A percentile compares a stretch with the other conserved stretches of the same genome.
phyloP scores from a whole-genome alignment of 371 early-diverging fungal genomes.

The Mucor indicus region DNA sequence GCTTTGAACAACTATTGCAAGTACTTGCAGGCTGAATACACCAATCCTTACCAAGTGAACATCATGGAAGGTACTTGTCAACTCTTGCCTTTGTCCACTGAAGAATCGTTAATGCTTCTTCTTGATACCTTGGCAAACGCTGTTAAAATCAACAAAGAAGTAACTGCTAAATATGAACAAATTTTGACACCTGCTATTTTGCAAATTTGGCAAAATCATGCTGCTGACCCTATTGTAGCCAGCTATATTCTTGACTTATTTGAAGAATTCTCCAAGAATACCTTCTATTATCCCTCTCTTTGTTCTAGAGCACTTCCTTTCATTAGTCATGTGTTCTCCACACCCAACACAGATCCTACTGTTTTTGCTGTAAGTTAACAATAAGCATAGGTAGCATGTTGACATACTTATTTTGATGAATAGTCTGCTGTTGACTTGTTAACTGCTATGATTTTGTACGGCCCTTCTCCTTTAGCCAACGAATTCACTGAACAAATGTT shows the following conservation, averaged over 20 bases:
- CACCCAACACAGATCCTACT: constrained; percentile 41
- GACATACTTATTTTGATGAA: not conserved
- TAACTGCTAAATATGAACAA: constrained; percentile 70
- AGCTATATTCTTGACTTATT: constrained; percentile 78
- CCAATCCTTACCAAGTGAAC: constrained; percentile 59
- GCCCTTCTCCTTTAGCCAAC: constrained; percentile 70
- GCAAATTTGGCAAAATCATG: constrained; percentile 74
- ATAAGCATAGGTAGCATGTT: not conserved
- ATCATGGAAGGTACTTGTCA: constrained; percentile 71
- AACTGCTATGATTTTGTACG: constrained; percentile 58
- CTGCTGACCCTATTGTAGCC: constrained; percentile 63
- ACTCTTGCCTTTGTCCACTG: constrained; percentile 65
- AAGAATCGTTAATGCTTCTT: constrained; percentile 77
- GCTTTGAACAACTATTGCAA: constrained; percentile 74
- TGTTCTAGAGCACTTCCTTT: constrained; percentile 70
- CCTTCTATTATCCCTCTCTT: constrained; percentile 57
- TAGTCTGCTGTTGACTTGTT: constrained; percentile 76
- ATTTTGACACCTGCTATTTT: constrained; percentile 72
- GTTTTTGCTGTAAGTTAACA: constrained; percentile 49
- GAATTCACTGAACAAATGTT: constrained; percentile 76
- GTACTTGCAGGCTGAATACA: constrained; percentile 52
- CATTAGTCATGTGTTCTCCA: constrained; percentile 56
- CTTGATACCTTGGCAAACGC: constrained; percentile 75
- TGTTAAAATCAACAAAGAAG: constrained; percentile 70
- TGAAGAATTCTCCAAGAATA: constrained; percentile 72